These are phyloP conservation scores for Aspergillus coremiiformis DNA, from an alignment of 495 filamentous ascomycete genomes.

Conservation along the genomic window DNA sequence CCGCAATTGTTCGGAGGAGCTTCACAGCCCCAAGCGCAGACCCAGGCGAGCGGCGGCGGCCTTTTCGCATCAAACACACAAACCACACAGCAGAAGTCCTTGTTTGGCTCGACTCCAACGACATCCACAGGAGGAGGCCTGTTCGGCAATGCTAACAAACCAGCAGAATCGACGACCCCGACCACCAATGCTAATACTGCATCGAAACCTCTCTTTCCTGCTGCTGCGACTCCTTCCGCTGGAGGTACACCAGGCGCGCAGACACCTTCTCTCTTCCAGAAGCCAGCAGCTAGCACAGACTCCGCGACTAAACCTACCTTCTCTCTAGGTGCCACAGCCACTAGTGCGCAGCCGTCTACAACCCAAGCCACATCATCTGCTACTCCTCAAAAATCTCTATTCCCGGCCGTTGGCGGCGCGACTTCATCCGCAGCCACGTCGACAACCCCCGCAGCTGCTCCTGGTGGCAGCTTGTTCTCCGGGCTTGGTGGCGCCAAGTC, in stretches of 20 bases:
- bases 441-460: slow-evolving; percentile 32
- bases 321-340: slow-evolving; percentile 18
- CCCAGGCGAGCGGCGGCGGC: slow-evolving; percentile 18
- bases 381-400: slow-evolving; percentile 36
- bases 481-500: slow-evolving; percentile 29
- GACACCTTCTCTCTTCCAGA: slow-evolving; percentile 34
- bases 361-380: slow-evolving; percentile 29
- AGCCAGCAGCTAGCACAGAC: slow-evolving; percentile 21
- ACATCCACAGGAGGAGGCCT: slow-evolving; percentile 25
- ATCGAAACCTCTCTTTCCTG: slow-evolving; percentile 26
- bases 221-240: slow-evolving; percentile 14
- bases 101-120: slow-evolving; percentile 28
- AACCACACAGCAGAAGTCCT: slow-evolving; percentile 20
- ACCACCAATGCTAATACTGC: slow-evolving; percentile 20
- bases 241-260: slow-evolving; percentile 14
- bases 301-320: slow-evolving; percentile 27
- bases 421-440: slow-evolving; percentile 32
- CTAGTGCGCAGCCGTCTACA: slow-evolving; percentile 21
- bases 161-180: slow-evolving; percentile 36
- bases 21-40: slow-evolving; percentile 25
- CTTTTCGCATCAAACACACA: slow-evolving; percentile 25
- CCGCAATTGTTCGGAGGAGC: slow-evolving; percentile 18
- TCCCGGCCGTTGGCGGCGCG: slow-evolving; percentile 29
- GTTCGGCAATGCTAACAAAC: slow-evolving; percentile 37
- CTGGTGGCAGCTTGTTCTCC: slow-evolving; percentile 32